Percentiles rank a stretch among this genome's conserved stretches.
Evolutionary conservation across 2,329 filamentous ascomycete species (phyloP).

Genomic region (Botrytis deweyae): DNA sequence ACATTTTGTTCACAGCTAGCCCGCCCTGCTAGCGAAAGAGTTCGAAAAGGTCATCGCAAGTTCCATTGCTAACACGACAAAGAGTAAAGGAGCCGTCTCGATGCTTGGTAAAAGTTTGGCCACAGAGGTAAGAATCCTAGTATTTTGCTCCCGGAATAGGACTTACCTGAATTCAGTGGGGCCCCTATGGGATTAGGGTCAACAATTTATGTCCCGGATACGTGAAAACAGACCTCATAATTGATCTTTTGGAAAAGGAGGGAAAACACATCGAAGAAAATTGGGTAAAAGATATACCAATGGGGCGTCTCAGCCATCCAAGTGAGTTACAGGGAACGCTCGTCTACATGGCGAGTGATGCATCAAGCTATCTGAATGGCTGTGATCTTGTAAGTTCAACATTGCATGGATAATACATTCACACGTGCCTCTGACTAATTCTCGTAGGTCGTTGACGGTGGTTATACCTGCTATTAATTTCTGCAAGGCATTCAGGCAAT

Average conservation of each 20-base stretch:
- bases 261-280: constrained; percentile 41
- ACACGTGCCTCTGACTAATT: not conserved
- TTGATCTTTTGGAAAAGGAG: constrained; percentile 39
- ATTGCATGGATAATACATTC: not conserved
- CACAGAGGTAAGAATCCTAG: constrained; percentile 40
- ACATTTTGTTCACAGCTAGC: not conserved
- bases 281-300: constrained; percentile 42
- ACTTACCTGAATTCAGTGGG: constrained; percentile 48
- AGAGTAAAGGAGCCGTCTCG: constrained; percentile 59
- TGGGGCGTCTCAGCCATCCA: constrained; percentile 42
- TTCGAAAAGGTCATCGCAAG: not conserved
- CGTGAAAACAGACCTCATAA: constrained; percentile 43
- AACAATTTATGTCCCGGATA: constrained; percentile 66
- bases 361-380: constrained; percentile 32
- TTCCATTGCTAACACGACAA: constrained; percentile 7
- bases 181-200: constrained; percentile 59
- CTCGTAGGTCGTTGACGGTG: constrained; percentile 30
- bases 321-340: constrained; percentile 42
- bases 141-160: not conserved
- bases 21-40: not conserved
- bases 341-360: constrained; percentile 36
- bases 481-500: constrained; percentile 23
- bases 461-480: constrained; percentile 29
- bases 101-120: constrained; percentile 60
- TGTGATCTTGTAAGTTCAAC: constrained; percentile 32